Percentiles rank a stretch among this genome's conserved stretches.
These are phyloP conservation scores for Auricularia auricula-judae DNA, from an alignment of 768 basidiomycete species.

Conservation along the genomic window DNA sequence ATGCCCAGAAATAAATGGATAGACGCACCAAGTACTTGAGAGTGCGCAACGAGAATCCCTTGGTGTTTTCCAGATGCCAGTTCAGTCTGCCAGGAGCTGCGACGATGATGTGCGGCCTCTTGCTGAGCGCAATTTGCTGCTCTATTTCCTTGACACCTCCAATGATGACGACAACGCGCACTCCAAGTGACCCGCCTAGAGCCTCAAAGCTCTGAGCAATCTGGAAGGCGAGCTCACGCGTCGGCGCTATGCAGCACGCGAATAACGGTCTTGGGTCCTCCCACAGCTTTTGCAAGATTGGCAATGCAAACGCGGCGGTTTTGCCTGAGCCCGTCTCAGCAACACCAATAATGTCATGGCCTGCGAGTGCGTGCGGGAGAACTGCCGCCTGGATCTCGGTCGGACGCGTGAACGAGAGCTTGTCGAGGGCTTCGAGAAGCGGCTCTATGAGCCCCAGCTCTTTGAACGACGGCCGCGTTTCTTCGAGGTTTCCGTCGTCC, in stretches of 20 bases:
- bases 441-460: conserved; percentile 83
- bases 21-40: conserved; percentile 76
- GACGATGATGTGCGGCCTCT: conserved; percentile 88
- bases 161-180: conserved; percentile 83
- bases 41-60: conserved; percentile 81
- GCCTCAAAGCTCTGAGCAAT: conserved; percentile 95
- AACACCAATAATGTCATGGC: conserved; percentile 95
- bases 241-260: conserved; percentile 89
- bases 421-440: conserved; percentile 73
- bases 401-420: conserved; percentile 72
- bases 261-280: conserved; percentile 89
- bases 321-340: conserved; percentile 97
- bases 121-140: conserved; percentile 86
- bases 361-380: conserved; percentile 80
- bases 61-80: conserved; percentile 94
- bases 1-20: not conserved
- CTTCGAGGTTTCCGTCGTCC: not conserved
- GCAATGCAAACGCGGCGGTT: conserved; percentile 93
- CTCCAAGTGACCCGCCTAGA: conserved; percentile 86
- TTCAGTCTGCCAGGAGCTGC: conserved; percentile 90
- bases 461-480: conserved; percentile 45
- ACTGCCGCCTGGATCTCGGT: conserved; percentile 83
- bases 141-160: conserved; percentile 89
- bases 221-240: conserved; percentile 96
- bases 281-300: conserved; percentile 94